Conservation (phyloP, 2,329 filamentous ascomycete genomes). For the Tolypocladium guangdongense region DNA sequence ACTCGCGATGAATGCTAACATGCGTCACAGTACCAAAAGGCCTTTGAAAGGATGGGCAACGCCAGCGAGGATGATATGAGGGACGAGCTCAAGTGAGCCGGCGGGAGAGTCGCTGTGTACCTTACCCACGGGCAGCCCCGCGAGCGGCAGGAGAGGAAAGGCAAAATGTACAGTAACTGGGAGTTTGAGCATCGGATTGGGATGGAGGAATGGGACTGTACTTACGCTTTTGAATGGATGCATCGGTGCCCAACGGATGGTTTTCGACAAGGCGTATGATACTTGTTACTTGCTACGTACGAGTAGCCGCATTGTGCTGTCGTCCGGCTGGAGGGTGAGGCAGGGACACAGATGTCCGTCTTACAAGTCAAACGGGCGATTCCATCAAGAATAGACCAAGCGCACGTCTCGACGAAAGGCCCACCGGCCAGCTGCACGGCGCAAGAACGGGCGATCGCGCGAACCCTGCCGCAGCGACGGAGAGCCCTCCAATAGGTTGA, state of each 20-base stretch:
- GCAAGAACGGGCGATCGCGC: background rate
- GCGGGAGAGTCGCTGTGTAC: too few relatives aligned
- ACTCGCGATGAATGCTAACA: conserved; percentile 1
- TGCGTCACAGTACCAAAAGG: conserved; percentile 19
- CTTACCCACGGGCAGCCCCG: too few relatives aligned
- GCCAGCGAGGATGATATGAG: conserved; percentile 5
- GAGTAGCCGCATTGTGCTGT: background rate
- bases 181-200: background rate
- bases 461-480: background rate
- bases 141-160: background rate
- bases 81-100: conserved; percentile 19
- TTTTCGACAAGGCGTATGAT: background rate
- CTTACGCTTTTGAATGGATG: background rate
- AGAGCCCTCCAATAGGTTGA: background rate
- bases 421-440: background rate
- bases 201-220: background rate
- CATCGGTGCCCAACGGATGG: background rate
- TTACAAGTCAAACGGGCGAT: background rate
- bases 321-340: too few relatives aligned
- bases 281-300: too few relatives aligned
- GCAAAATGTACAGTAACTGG: background rate
- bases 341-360: too few relatives aligned
- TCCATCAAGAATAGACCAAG: background rate
- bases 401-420: background rate
- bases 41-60: conserved; percentile 17